Base-by-base conservation (phyloP, 805 yeast genomes). In the Yamadazyma sp. region DNA sequence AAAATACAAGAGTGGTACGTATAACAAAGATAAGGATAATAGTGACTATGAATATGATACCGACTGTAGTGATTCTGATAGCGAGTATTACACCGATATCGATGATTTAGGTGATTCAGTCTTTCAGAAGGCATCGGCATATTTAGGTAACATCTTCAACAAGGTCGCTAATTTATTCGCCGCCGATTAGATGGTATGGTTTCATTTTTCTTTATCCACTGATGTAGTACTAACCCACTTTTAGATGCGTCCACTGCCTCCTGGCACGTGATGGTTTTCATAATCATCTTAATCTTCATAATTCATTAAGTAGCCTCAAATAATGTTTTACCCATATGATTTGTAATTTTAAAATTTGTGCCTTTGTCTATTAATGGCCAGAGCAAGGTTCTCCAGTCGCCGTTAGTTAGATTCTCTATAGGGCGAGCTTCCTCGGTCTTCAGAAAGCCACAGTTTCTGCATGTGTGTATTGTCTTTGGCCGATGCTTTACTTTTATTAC, bases 1-100 rank as follows among this genome's bases (percentile, higher is more conserved):
- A 21, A 28, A 22, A n/a, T 36, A 38, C 18, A 69, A 55, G 42
- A 70, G 71, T 35, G 67, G 65, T 43, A 74, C 52, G 69, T 64
- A 47, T 71, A 52, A n/a, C 63, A 69, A 49, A n/a, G 38, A 37
- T 6, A 19, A 21, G 20, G 40, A 25, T 57, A 13, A 23, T 24
- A 38, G 40, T 19, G 21, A 18, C 16, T 30, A 24, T 15, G 44
- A 37, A 10, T 28, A 29, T 15, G 29, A 19, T 27, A 30, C 39
- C 11, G 42, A 35, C 5, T 30, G 14, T 12, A 34, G 31, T 5
- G 44, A 40, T 29, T 23, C 25, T 19, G 40, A 40, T 24, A 26
- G 16, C 17, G 39, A 35, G 10, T 20, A 29, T n/a, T 36, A 40
- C 18, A 18, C 16, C 20, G 35, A 27, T 14, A 19, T 20, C 4